A percentile compares a stretch with the other conserved stretches of the same genome.
These are phyloP conservation scores for Isatis tinctoria DNA, from an alignment of 345 rosid genomes.

Conservation along the genomic window DNA sequence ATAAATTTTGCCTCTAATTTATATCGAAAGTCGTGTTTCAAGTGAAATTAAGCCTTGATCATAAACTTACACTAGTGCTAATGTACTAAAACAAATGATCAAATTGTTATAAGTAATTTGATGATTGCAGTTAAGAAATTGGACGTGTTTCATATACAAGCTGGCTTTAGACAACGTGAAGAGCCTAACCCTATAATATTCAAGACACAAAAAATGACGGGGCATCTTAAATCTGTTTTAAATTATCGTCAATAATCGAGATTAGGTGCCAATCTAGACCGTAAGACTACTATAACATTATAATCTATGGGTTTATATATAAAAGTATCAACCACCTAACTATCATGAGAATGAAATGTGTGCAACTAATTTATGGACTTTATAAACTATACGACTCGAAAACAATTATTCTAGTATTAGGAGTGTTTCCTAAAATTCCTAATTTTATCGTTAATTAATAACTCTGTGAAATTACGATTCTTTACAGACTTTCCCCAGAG, in stretches of 20 bases:
- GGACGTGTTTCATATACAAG: background rate
- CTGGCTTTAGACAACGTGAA: constrained; percentile 6
- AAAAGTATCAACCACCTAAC: constrained; percentile 1
- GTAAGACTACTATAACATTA: background rate
- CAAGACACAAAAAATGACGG: background rate
- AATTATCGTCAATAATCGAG: constrained; percentile 19
- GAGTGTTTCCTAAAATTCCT: background rate
- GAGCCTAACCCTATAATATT: background rate
- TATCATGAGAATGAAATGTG: constrained; percentile 6
- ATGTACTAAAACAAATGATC: background rate
- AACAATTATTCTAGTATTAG: background rate
- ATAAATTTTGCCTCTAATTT: background rate
- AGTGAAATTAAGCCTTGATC: background rate
- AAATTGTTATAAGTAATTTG: background rate
- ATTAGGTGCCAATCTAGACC: background rate
- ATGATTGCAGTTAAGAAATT: background rate
- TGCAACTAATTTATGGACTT: background rate
- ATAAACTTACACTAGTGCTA: background rate
- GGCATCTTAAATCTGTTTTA: background rate
- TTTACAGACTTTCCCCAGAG: background rate
- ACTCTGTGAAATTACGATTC: too few relatives aligned
- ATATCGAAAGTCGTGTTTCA: background rate
- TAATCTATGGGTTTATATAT: background rate
- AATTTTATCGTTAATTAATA: background rate
- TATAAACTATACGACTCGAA: background rate